Evolutionary conservation across 2,329 filamentous ascomycete species (phyloP), one percentile per base, ranked within the genome.

Genomic region (Fusarium pseudonygamai): DNA sequence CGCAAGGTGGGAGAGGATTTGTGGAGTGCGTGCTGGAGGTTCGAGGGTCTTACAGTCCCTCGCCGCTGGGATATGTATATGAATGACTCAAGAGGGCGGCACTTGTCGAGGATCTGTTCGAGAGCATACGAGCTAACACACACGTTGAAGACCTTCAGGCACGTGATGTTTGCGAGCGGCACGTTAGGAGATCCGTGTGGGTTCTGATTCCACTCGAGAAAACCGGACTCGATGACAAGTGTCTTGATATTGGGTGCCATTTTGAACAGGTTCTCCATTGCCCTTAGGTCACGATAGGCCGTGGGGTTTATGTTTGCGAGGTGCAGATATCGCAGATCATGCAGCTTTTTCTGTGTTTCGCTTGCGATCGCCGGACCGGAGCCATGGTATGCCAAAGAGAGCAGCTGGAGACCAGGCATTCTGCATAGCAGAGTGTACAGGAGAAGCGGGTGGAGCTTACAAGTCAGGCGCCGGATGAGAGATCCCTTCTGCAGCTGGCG

Each of bases 21-120:
- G 1, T 7, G 0, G 22, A 60, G 26, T 40, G 5, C n/a, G 3
- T 7, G 2, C 4, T 13, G 3, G 11, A 60, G 10, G 24, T 6
- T 16, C 5, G 0, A 2, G 9, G 32, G 49, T 3, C 0, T 32
- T 2, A 1, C 4, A 34, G 3, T 7, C 4, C 11, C 6, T 24
- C 3, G 5, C 3, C 3, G 7, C 22, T 34, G 22, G 30, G 2
- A 2, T 34, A 34, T 11, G 36, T 22, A 22, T 22, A 42, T 26
- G n/a, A 60, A 60, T 14, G 36, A 39, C 18, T 42, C 36, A 3
- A 60, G 18, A 15, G 30, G 58, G 7, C 8, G 7, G 14, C 58
- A 60, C 5, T 3, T 24, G 1, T n/a, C 6, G 13, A 40, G 13
- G 16, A 50, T 10, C 30, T 5, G 12, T 32, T 32, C 30, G 30